Base-by-base conservation (phyloP, 2,329 filamentous ascomycete genomes). In the Paecilomyces sp. region DNA sequence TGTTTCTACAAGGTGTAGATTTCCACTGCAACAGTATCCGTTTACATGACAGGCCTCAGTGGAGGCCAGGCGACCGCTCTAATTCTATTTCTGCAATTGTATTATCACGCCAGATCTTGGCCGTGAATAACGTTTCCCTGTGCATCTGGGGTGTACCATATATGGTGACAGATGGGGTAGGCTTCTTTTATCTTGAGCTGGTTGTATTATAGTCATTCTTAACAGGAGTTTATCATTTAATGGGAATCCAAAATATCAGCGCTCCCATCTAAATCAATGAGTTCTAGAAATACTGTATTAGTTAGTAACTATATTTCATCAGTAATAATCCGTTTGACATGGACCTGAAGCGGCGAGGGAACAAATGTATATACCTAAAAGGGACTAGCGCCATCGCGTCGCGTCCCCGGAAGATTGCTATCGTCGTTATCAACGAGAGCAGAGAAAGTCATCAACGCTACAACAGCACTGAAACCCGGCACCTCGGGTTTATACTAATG, bases 1-100 rank as follows among this genome's bases (percentile, higher is more conserved):
- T 96, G 92, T 78, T 97, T 97, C 76, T 96, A 97, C 77, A 96
- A 97, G 80, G 91, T 95, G 54, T 94, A 81, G 65, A 7, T 18
- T 47, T n/a, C n/a, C 9, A 8, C 18, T 8, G n/a, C n/a, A 9
- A 47, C 41, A 47, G n/a, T 18, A 18, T 47, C n/a, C 8, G 6
- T 47, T 18, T 18, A 5, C n/a, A 6, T 22, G n/a, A 22, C n/a
- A 15, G 36, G 36, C 36, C 34, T 41, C 36, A 9, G 5, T 9
- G 6, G 41, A 18, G 8, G n/a, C 41, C 41, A 7, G n/a, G 18
- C 8, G 6, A 47, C 3, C 6, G 13, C 7, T 18, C 41, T 33
- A 12, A 47, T 47, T 15, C 7, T 18, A 5, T 18, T 8, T 47
- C 6, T 47, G 41, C 41, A 18, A 47, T 47, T 47, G 41, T 47